phyloP scores from a whole-genome alignment of 805 yeast species.

The Blastobotrys chiropterorum region DNA sequence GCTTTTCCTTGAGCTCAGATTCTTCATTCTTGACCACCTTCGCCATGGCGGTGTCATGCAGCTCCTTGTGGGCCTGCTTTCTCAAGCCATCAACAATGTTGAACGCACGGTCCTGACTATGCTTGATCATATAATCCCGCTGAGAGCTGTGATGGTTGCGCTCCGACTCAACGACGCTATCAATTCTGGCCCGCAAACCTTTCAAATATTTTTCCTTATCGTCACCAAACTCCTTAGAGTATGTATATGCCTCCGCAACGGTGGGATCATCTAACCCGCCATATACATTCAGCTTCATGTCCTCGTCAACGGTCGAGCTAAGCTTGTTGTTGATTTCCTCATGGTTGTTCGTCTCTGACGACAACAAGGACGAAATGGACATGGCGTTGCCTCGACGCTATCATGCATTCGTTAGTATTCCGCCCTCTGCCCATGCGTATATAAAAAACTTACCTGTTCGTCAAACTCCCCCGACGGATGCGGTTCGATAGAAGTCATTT shows the following conservation, averaged over 20 bases:
- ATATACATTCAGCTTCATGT: slow-evolving; percentile 3
- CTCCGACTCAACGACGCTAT: slow-evolving; percentile 7
- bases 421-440: not conserved
- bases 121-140: not conserved
- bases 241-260: slow-evolving; percentile 2
- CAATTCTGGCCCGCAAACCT: slow-evolving; percentile 8
- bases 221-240: slow-evolving; percentile 11
- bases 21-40: slow-evolving; percentile 11
- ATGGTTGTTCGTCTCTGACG: slow-evolving; percentile 7
- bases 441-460: not conserved
- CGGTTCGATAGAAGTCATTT: not conserved
- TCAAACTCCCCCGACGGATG: not conserved
- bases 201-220: slow-evolving; percentile 15
- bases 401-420: slow-evolving; percentile 1
- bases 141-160: slow-evolving; percentile 1
- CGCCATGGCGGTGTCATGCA: slow-evolving; percentile 12
- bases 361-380: slow-evolving; percentile 18
- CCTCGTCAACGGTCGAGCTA: slow-evolving; percentile 6
- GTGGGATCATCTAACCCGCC: slow-evolving; percentile 1
- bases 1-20: slow-evolving; percentile 11
- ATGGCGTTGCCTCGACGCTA: slow-evolving; percentile 13
- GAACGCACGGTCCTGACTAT: slow-evolving; percentile 3
- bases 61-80: slow-evolving; percentile 11
- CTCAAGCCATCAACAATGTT: slow-evolving; percentile 8
- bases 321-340: slow-evolving; percentile 6